phyloP scores from a whole-genome alignment of 306 rosid species.

The Medicago lupulina region DNA sequence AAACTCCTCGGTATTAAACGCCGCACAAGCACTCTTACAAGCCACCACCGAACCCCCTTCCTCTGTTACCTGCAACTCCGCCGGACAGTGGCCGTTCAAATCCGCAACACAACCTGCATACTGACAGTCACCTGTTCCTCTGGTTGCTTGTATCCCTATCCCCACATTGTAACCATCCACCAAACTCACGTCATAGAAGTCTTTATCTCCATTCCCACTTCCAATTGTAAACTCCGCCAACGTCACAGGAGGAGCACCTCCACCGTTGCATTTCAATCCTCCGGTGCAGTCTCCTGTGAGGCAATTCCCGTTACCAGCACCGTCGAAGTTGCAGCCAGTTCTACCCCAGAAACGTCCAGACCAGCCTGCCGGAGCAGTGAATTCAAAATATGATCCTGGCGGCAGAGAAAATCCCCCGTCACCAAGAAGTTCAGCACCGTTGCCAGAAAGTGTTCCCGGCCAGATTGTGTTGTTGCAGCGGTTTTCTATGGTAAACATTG shows the following conservation, averaged over 20 bases:
- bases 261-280: conserved; percentile 53
- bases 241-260: conserved; percentile 74
- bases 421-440: conserved; percentile 61
- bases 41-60: conserved; percentile 62
- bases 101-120: conserved; percentile 82
- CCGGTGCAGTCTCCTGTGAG: conserved; percentile 73
- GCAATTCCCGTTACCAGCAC: conserved; percentile 63
- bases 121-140: conserved; percentile 87
- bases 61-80: conserved; percentile 60
- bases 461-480: conserved; percentile 69
- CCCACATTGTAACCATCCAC: conserved; percentile 96
- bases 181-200: conserved; percentile 85
- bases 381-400: conserved; percentile 46
- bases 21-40: conserved; percentile 87
- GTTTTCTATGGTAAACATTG: conserved; percentile 65
- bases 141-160: conserved; percentile 67
- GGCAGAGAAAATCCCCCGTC: conserved; percentile 62
- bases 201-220: conserved; percentile 43
- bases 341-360: conserved; percentile 93
- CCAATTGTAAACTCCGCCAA: conserved; percentile 73
- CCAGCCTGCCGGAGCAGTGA: conserved; percentile 78
- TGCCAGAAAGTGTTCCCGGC: conserved; percentile 86
- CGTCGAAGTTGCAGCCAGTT: conserved; percentile 75
- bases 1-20: conserved; percentile 69
- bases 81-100: conserved; percentile 65